Evolutionary conservation across 2,329 filamentous ascomycete genomes (phyloP), one percentile per base, ranked within the genome.

Genomic region (Diaporthe nobilis): DNA sequence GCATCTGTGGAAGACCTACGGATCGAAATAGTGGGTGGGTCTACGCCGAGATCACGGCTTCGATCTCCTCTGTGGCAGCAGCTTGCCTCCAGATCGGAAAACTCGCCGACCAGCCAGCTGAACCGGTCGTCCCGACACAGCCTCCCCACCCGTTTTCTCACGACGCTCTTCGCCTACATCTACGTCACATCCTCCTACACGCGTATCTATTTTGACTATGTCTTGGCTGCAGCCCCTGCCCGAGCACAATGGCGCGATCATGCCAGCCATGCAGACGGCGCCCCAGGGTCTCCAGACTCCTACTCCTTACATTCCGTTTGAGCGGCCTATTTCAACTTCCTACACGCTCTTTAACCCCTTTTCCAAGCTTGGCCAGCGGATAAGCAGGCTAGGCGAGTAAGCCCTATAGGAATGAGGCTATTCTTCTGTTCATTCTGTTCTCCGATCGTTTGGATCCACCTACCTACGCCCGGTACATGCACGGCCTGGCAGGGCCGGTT

Each of bases 31-130:
- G 47, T 34, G 47, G 13, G 47, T 68, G 65, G 65, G 44, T 51
- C 47, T 17, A 22, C 47, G 22, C 47, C 31, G 31, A 53, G 25
- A 39, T 68, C 28, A 51, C 63, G 17, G 58, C 60, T 28, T 31
- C 44, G 65, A 68, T 68, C 65, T 53, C 13, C 47, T 25, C 6
- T 10, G 31, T 39, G 15, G n/a, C 65, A 49, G 65, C 31, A 68
- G 65, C 22, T 25, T 51, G 31, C 22, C 65, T 68, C 7, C 47
- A 53, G 65, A 68, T 68, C 65, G 65, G 65, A 68, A 28, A 53
- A 10, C 31, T 68, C 47, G 44, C 31, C 31, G 17, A n/a, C 57
- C 20, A 60, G 57, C 20, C 34, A 39, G 57, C 57, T 68, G 7
- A 20, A 20, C n/a, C 47, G 13, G 47, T 31, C n/a, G 31, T 39